Base-by-base conservation (phyloP, 2,329 filamentous ascomycete genomes). In the Helotiales sp. region DNA sequence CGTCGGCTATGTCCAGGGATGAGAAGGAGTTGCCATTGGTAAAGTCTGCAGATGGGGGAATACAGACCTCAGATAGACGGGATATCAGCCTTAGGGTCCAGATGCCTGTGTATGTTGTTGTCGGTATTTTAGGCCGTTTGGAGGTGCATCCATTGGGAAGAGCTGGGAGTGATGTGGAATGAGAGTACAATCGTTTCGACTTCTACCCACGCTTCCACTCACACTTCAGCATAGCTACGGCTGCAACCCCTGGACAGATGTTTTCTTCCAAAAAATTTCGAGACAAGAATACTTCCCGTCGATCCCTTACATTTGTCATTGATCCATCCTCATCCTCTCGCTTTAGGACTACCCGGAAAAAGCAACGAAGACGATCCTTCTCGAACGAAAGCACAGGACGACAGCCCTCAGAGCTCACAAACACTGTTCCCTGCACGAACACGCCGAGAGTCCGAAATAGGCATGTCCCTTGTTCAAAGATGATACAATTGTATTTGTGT, bases 311-410 rank as follows among this genome's bases (percentile, higher is more conserved):
- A 45, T 63, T 64, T 32, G 54, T 55, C 57, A 52, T 13, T 65
- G 59, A 63, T 69, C 52, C 43, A 52, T 43, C 34, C 43, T 61
- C 43, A 52, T 43, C 34, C 43, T 61, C 22, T 58, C 52, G 52
- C 45, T 64, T 67, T 34, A 63, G 58, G 49, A 55, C 45, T 63
- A 24, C 63, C 50, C 63, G 52, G 40, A 70, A 66, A 68, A 70
- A 30, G 24, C 37, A 57, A 28, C 30, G 30, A n/a, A 37, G n/a
- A 59, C 30, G 26, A 55, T 61, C 30, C 65, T 57, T 61, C 61
- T 67, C 34, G 47, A 60, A 34, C 17, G 40, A 5, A 45, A 45
- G 20, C 45, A 61, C 28, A 50, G 40, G 30, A 26, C 15, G 43
- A 30, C 28, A 34, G 17, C 22, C 43, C 37, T 30, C 20, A 10